Conservation (phyloP, 2,329 filamentous ascomycete species). For the Ambrosiella xylebori region DNA sequence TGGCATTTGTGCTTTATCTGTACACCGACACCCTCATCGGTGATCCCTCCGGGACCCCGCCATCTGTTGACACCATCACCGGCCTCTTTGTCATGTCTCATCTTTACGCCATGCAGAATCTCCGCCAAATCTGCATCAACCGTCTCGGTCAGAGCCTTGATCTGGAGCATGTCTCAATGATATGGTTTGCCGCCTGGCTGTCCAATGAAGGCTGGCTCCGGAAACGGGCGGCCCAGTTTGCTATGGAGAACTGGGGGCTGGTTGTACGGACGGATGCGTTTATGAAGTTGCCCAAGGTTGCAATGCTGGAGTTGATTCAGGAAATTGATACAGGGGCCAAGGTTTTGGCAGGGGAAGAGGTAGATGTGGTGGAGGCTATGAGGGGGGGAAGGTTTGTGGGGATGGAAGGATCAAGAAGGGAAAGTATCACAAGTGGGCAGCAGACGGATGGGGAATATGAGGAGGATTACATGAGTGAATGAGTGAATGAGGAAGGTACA, state of each 20-base stretch:
- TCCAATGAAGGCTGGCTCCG: conserved; percentile 90
- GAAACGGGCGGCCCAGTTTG: conserved; percentile 72
- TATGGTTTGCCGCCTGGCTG: conserved; percentile 84
- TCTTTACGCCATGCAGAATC: conserved; percentile 89
- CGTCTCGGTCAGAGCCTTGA: conserved; percentile 80
- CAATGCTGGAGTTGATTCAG: conserved; percentile 79
- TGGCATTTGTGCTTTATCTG: conserved; percentile 86
- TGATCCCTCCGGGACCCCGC: conserved; percentile 52
- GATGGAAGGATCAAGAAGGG: not conserved
- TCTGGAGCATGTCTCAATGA: conserved; percentile 83
- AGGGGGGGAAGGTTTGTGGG: not conserved
- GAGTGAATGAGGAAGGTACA: not conserved
- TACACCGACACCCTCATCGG: conserved; percentile 82
- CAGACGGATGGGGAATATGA: not conserved
- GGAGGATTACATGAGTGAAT: not conserved
- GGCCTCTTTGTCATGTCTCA: conserved; percentile 95
- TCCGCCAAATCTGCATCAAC: conserved; percentile 81
- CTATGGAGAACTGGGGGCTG: conserved; percentile 85
- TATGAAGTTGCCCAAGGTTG: conserved; percentile 56
- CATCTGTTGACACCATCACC: conserved; percentile 67
- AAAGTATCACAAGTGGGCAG: not conserved
- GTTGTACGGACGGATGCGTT: conserved; percentile 83
- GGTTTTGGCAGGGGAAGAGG: conserved; percentile 59
- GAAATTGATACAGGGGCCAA: conserved; percentile 88
- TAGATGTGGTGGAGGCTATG: not conserved